Conservation (phyloP, 345 rosid species). For the Syzygium jambos region DNA sequence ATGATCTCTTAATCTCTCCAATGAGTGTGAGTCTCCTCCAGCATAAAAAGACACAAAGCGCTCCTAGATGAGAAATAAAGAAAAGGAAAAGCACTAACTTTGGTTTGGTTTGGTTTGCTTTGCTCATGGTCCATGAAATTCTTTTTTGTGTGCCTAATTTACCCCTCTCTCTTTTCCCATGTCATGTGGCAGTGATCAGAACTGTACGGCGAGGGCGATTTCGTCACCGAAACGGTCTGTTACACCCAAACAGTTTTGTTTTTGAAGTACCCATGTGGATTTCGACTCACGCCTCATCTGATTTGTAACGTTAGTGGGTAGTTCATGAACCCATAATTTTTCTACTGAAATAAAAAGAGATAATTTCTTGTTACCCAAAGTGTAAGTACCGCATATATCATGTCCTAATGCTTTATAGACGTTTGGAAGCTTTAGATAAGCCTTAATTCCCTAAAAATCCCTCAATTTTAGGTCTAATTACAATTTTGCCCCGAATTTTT, state of each 20-base stretch:
- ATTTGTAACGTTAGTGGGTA: neutral
- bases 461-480: neutral
- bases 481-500: neutral
- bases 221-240: neutral
- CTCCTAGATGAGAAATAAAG: neutral
- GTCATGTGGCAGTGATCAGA: neutral
- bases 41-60: neutral
- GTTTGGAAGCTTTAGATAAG: neutral
- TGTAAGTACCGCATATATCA: neutral
- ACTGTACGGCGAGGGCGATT: neutral
- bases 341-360: neutral
- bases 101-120: neutral
- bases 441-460: neutral
- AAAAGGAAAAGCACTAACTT: neutral
- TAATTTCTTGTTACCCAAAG: neutral
- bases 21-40: conserved; percentile 1
- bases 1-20: conserved; percentile 14
- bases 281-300: neutral
- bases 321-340: neutral
- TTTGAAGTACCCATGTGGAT: neutral
- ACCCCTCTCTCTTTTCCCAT: neutral
- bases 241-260: neutral
- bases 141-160: neutral
- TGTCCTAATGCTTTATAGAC: neutral
- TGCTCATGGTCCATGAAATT: neutral